Percentiles rank a stretch among this genome's conserved stretches.
phyloP scores from a whole-genome alignment of 805 yeast species.

The Kockiozyma suomiensis region DNA sequence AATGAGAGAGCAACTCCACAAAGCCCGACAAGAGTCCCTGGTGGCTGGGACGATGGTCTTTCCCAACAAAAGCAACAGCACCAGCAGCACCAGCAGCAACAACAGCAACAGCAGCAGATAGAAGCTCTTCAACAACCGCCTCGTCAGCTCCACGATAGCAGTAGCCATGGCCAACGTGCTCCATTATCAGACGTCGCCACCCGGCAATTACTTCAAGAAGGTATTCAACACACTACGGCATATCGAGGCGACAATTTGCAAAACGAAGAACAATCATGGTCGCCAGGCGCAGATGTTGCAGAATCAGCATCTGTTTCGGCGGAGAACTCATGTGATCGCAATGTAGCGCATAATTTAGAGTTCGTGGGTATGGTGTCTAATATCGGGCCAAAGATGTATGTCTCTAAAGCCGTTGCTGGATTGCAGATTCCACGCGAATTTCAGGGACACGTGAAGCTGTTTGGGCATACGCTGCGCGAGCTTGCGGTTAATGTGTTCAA shows the following conservation, averaged over 20 bases:
- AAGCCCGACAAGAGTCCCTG: constrained; percentile 8
- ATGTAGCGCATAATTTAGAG: constrained; percentile 28
- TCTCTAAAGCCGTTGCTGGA: constrained; percentile 16
- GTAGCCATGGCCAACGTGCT: not conserved
- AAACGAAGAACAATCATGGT: constrained; percentile 16
- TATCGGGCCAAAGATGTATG: constrained; percentile 23
- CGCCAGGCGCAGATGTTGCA: constrained; percentile 19
- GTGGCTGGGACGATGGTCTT: constrained; percentile 34
- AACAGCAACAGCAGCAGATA: not conserved
- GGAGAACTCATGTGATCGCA: constrained; percentile 27
- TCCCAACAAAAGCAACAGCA: no score
- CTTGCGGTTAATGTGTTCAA: constrained; percentile 33
- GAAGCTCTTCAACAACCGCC: not conserved
- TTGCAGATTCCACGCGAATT: constrained; percentile 15
- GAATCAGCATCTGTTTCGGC: constrained; percentile 20
- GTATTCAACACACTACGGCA: constrained; percentile 26
- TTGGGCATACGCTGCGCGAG: constrained; percentile 20
- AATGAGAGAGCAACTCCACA: no score
- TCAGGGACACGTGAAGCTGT: constrained; percentile 16
- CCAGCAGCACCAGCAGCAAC: not conserved
- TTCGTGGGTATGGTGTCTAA: constrained; percentile 15
- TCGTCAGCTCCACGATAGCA: not conserved
- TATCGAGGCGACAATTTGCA: constrained; percentile 10
- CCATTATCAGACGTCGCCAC: constrained; percentile 23
- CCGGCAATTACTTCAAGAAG: constrained; percentile 21